Evolutionary conservation across 2,329 filamentous ascomycete genomes (phyloP).

Genomic region (Lachnellula subtilissima): DNA sequence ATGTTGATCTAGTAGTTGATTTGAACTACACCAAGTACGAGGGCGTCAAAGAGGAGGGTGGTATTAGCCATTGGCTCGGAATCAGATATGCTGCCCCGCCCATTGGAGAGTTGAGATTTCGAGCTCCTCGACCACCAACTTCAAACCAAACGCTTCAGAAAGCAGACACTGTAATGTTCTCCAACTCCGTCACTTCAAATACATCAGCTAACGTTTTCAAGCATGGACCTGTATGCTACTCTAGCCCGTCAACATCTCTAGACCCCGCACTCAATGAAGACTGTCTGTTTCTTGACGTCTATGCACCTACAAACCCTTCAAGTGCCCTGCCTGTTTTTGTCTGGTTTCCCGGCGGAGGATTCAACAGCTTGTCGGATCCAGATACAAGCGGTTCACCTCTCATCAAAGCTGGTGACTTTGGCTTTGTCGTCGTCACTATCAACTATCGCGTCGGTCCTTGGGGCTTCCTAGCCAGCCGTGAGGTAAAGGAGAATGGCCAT

Average conservation of each 20-base stretch:
- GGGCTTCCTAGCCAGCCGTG: constrained; percentile 62
- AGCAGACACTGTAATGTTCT: constrained; percentile 24
- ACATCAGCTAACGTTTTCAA: constrained; percentile 10
- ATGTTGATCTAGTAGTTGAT: constrained; percentile 38
- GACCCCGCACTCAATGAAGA: constrained; percentile 49
- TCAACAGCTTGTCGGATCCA: constrained; percentile 44
- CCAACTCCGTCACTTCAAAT: background rate
- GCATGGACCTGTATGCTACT: constrained; percentile 24
- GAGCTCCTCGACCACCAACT: constrained; percentile 58
- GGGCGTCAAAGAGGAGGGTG: constrained; percentile 50
- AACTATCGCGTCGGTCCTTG: constrained; percentile 74
- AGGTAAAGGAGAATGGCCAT: constrained; percentile 45
- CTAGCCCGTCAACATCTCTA: constrained; percentile 21
- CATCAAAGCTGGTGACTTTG: constrained; percentile 51
- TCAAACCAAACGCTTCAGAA: constrained; percentile 15
- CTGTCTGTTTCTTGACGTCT: constrained; percentile 65
- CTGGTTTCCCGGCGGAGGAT: constrained; percentile 57
- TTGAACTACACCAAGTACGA: constrained; percentile 63
- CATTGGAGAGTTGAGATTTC: constrained; percentile 60
- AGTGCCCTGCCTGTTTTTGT: constrained; percentile 53
- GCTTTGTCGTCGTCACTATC: constrained; percentile 65
- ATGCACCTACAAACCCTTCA: constrained; percentile 51
- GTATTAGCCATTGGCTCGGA: constrained; percentile 67
- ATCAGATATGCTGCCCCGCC: constrained; percentile 71
- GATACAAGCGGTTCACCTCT: constrained; percentile 58